Conservation (phyloP, 768 basidiomycete genomes). For the Gyrodon lividus region DNA sequence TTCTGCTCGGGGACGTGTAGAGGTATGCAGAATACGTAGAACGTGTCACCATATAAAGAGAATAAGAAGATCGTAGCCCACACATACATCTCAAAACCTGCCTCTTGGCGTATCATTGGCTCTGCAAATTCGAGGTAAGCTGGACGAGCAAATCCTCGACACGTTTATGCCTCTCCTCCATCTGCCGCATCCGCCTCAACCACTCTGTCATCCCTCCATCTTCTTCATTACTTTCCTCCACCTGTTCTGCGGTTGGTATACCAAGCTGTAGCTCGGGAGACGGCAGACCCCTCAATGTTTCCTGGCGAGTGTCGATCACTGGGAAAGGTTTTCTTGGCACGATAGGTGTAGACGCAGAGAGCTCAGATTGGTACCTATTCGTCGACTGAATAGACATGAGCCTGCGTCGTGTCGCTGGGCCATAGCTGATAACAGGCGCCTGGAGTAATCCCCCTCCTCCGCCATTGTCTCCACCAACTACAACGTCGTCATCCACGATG, state of each 20-base stretch:
- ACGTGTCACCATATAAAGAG: not conserved
- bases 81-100: not conserved
- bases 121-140: conserved; percentile 21
- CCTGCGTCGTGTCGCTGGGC: conserved; percentile 39
- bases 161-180: conserved; percentile 46
- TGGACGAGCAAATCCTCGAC: conserved; percentile 47
- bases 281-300: conserved; percentile 16
- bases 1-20: not conserved
- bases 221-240: conserved; percentile 27
- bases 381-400: conserved; percentile 34
- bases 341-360: conserved; percentile 2
- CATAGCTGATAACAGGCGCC: conserved; percentile 33
- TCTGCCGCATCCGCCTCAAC: conserved; percentile 36
- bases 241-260: conserved; percentile 25
- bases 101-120: not conserved
- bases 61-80: not conserved
- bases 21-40: not conserved
- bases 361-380: conserved; percentile 15
- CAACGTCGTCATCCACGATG: conserved; percentile 48
- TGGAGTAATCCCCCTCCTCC: conserved; percentile 7
- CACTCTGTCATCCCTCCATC: conserved; percentile 28
- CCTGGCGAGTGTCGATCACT: conserved; percentile 23
- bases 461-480: conserved; percentile 11
- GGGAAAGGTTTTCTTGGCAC: conserved; percentile 16
- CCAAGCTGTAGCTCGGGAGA: conserved; percentile 25